Percentiles rank a stretch among this genome's conserved stretches.
phyloP scores from a whole-genome alignment of 2,329 filamentous ascomycete species.

The Bipolaris victoriae region DNA sequence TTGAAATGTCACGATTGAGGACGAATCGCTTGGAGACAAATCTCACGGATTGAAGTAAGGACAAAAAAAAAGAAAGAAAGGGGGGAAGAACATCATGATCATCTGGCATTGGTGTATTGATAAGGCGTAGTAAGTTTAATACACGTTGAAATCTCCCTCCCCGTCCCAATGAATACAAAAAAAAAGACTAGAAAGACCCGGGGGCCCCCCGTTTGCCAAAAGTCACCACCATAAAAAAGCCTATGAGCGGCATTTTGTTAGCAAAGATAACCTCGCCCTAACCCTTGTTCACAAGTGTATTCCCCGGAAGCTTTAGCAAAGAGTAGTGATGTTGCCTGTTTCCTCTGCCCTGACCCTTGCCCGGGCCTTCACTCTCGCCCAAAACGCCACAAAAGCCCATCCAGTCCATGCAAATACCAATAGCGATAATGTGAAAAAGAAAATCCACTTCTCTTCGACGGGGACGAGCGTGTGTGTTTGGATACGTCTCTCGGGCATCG shows the following conservation, averaged over 20 bases:
- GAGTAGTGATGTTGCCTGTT: slow-evolving; percentile 4
- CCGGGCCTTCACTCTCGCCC: not conserved
- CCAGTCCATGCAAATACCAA: slow-evolving; percentile 4
- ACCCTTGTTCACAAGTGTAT: not conserved
- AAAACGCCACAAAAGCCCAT: not conserved
- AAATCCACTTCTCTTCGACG: not conserved
- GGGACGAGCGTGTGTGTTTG: not conserved
- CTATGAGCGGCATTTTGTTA: no score
- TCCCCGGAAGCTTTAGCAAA: not conserved
- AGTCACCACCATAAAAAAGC: no score
- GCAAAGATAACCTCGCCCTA: not conserved
- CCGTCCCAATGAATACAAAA: not conserved
- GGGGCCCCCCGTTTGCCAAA: no score
- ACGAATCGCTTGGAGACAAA: not conserved
- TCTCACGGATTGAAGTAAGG: not conserved
- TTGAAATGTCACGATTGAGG: not conserved
- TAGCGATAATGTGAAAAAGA: not conserved
- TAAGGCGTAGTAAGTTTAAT: not conserved
- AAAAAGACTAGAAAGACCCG: not conserved
- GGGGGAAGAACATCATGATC: not conserved
- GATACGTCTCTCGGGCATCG: no score
- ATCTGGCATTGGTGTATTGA: not conserved
- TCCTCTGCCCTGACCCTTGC: not conserved
- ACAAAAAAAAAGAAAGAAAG: not conserved
- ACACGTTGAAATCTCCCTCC: not conserved